Base-by-base conservation (phyloP, 2,329 filamentous ascomycete genomes). In the Aspergillus ochraceoroseus region DNA sequence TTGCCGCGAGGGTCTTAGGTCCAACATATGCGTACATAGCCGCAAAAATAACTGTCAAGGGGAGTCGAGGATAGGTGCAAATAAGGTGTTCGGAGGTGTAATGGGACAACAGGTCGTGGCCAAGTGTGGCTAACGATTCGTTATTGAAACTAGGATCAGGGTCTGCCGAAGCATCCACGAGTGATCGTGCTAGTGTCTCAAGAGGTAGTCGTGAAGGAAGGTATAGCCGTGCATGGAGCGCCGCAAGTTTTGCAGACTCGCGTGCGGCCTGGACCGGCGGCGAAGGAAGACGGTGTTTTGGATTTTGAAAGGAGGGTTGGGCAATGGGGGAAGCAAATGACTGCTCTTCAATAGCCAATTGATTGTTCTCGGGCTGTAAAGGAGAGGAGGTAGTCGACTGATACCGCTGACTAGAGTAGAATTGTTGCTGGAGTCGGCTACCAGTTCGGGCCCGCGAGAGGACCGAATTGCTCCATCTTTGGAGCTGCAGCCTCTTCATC, bases 51-150 rank as follows among this genome's bases (percentile, higher is more conserved):
- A 98, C 83, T n/a, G 77, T 69, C 76, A 92, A 85, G 38, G 92
- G 92, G 39, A 98, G 76, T 34, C 92, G 87, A 9, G 92, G 92
- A 67, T 89, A 96, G 58, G 82, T 85, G 71, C 83, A 87, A 53
- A 95, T 71, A 50, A 98, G 77, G 68, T 83, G 83, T 74, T 98
- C 92, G 57, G 85, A 79, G 47, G 86, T 83, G 65, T 95, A 89
- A 71, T 92, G 94, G 64, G 83, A 82, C 55, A 96, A 78, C 52
- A 98, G 75, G 52, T 89, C 82, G 56, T 80, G 76, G 48, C 92
- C 92, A 17, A 96, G 74, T 51, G 83, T 80, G 38, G 87, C 79
- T 42, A 98, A 77, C 51, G 86, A 83, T 54, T 77, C 72, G 66
- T 98, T 98, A 74, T 96, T 98, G 74, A 92, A 94, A 55, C 76